Percentiles rank a stretch among this genome's conserved stretches.
Conservation (phyloP, 208 protist species). For the Trypanosoma avium region DNA sequence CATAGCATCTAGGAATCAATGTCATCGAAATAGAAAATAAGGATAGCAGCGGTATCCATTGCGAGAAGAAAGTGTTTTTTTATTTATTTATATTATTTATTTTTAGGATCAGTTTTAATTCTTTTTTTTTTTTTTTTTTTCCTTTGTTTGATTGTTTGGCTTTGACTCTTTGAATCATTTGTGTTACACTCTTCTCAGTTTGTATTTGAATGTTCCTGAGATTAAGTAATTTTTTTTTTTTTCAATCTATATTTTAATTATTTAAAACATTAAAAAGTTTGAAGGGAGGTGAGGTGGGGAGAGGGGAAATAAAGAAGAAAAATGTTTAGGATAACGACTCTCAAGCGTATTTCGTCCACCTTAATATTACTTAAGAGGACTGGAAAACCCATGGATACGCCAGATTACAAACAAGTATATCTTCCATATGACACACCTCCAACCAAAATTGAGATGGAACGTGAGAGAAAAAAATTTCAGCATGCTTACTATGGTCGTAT, state of each 20-base stretch:
- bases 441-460: slow-evolving; percentile 76
- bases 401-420: slow-evolving; percentile 88
- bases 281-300: too few species aligned
- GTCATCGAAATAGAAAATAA: slow-evolving; percentile 19
- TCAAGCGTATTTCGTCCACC: slow-evolving; percentile 18
- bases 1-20: slow-evolving; percentile 16
- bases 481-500: slow-evolving; percentile 69
- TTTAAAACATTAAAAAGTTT: background rate
- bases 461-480: slow-evolving; percentile 67
- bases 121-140: slow-evolving; percentile 18
- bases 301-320: too few species aligned
- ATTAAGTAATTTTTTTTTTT: too few species aligned
- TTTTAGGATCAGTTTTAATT: slow-evolving; percentile 17
- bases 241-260: too few species aligned
- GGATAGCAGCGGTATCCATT: slow-evolving; percentile 23
- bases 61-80: background rate
- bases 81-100: slow-evolving; percentile 6
- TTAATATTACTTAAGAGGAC: slow-evolving; percentile 55
- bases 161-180: too few species aligned
- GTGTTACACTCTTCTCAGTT: too few species aligned
- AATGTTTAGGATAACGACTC: slow-evolving; percentile 24
- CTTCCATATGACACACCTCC: slow-evolving; percentile 83
- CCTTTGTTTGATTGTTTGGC: slow-evolving; percentile 2
- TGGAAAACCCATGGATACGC: slow-evolving; percentile 75
- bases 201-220: too few species aligned